phyloP scores from a whole-genome alignment of 192 early-diverging fungal genomes.

The Linnemannia elongata region DNA sequence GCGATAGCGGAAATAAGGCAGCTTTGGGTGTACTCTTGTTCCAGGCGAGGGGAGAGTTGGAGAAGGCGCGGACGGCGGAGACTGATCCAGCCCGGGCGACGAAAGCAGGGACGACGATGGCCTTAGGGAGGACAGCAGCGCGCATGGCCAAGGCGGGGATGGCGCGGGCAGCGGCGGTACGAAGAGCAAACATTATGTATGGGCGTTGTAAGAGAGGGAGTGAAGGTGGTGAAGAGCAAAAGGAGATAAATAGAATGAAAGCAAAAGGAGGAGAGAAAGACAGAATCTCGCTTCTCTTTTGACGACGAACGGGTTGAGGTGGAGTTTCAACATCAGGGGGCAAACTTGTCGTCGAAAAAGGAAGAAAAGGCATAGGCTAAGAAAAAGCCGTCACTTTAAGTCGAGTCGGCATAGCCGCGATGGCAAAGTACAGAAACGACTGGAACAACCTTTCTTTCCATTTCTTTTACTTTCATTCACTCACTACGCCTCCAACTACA shows the following conservation, averaged over 20 bases:
- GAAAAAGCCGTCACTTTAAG: neutral
- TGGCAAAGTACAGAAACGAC: neutral
- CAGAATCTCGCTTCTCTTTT: neutral
- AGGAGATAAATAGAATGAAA: neutral
- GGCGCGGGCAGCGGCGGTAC: slow-evolving; percentile 46
- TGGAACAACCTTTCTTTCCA: neutral
- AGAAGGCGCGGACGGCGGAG: slow-evolving; percentile 38
- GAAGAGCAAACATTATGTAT: slow-evolving; percentile 44
- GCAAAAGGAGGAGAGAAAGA: neutral
- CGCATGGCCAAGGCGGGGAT: slow-evolving; percentile 57
- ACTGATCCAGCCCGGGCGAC: slow-evolving; percentile 40
- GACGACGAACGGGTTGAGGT: neutral
- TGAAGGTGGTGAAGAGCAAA: neutral
- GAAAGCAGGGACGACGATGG: slow-evolving; percentile 31
- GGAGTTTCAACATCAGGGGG: too few relatives aligned
- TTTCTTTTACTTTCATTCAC: neutral
- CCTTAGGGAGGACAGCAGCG: slow-evolving; percentile 33
- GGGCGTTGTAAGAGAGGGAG: too few relatives aligned
- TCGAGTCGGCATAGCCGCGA: neutral
- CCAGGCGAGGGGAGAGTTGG: slow-evolving; percentile 39
- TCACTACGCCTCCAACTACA: neutral
- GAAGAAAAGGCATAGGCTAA: slow-evolving; percentile 7
- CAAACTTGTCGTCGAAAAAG: slow-evolving; percentile 5
- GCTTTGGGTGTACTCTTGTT: slow-evolving; percentile 31
- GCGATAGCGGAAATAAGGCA: neutral